Percentiles rank a stretch among this genome's conserved stretches.
Evolutionary conservation across 2,329 filamentous ascomycete genomes (phyloP).

Genomic region (Colletotrichum acutatum): DNA sequence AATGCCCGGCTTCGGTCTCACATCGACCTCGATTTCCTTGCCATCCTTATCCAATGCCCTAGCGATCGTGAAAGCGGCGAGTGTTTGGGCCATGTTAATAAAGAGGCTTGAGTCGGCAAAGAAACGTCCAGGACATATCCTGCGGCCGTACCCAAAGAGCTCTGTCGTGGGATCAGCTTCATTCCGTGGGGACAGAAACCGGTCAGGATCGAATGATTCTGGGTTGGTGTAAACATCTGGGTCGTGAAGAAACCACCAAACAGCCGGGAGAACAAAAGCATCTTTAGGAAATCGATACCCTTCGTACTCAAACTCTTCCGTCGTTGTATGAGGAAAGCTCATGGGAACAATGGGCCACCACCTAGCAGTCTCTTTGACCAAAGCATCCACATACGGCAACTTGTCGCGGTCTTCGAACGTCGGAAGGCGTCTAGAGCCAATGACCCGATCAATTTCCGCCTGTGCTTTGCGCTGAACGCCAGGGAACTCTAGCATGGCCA

Average conservation of each 20-base stretch:
- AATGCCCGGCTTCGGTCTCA: conserved; percentile 28
- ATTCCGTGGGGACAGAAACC: conserved; percentile 44
- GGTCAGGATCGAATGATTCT: conserved; percentile 45
- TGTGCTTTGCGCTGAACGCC: conserved; percentile 40
- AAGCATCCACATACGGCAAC: conserved; percentile 44
- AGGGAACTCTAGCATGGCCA: conserved; percentile 41
- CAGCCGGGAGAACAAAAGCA: conserved; percentile 38
- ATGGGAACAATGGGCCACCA: conserved; percentile 48
- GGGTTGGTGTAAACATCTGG: conserved; percentile 69
- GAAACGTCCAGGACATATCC: conserved; percentile 47
- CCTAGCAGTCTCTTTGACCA: conserved; percentile 45
- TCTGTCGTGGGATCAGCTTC: conserved; percentile 42
- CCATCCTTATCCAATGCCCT: conserved; percentile 48
- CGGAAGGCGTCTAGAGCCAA: conserved; percentile 44
- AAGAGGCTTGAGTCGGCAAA: conserved; percentile 47
- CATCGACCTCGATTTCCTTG: not conserved
- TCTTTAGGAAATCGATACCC: conserved; percentile 28
- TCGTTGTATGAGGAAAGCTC: conserved; percentile 51
- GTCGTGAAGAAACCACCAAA: conserved; percentile 66
- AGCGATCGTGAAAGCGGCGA: conserved; percentile 53
- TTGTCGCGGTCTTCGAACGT: conserved; percentile 40
- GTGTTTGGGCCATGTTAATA: conserved; percentile 45
- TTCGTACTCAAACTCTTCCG: conserved; percentile 33
- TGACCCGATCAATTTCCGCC: conserved; percentile 40
- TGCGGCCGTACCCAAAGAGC: conserved; percentile 50